Base-by-base conservation (phyloP, 805 yeast species). In the Kodamaea nitidulidarum region DNA sequence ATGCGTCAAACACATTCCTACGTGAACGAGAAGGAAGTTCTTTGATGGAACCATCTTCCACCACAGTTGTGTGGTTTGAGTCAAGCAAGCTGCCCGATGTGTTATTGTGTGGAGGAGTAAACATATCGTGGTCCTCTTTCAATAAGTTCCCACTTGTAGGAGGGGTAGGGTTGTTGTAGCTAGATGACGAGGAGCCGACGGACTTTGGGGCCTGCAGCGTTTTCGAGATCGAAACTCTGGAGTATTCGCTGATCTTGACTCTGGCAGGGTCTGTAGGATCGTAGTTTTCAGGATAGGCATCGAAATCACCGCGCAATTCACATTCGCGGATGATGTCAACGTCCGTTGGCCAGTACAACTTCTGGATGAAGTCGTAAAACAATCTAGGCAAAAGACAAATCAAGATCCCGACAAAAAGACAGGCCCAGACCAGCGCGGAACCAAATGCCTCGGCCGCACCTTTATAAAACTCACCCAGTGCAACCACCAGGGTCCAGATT, bases 281-380 rank as follows among this genome's bases (percentile, higher is more conserved):
- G 49, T 69, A 76, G 14, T 72, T 75, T 1, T 45, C 51, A 0
- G 80, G 76, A 48, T 71, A 75, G 27, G 55, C 63, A 35, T 64
- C 67, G 51, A 67, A 82, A 38, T 65, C 73, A 6, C 87, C 86
- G 41, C 61, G 50, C 10, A 62, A 60, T 43, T 73, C 77, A 44
- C 73, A 60, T 49, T 84, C 93, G 40, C 93, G 69, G 35, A 85
- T 67, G 39, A 84, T 77, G 51, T 85, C 95, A 33, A 80, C 70
- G 52, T 84, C 93, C 27, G 62, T 55, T 2, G 95, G 95, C 37
- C 51, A 52, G 60, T 75, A 81, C 40, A 78, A 64, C 39, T 73
- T 65, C 49, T 60, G 73, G 36, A 74, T 45, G 32, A 75, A 61
- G 51, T 80, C 80, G 48, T 52, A 66, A 2, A 66, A 51, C 54